phyloP scores from a whole-genome alignment of 345 rosid genomes.

The Aquilaria sinensis region DNA sequence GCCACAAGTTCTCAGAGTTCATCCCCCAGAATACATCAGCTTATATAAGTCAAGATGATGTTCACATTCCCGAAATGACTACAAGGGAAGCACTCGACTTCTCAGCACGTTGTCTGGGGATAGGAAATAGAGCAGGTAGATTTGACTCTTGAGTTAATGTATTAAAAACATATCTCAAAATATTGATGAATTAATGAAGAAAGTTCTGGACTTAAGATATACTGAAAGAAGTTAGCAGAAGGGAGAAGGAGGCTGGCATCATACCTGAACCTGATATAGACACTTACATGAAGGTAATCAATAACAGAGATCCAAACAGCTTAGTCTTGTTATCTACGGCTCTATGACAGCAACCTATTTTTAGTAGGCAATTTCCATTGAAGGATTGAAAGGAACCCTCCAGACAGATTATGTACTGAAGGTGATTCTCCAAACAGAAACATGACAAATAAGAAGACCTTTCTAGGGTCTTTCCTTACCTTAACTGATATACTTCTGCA shows the following conservation, averaged over 20 bases:
- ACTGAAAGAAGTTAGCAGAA: slow-evolving; percentile 31
- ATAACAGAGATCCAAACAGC: not conserved
- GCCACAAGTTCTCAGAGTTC: slow-evolving; percentile 45
- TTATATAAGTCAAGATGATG: slow-evolving; percentile 60
- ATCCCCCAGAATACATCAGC: slow-evolving; percentile 57
- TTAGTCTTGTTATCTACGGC: not conserved
- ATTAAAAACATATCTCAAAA: not conserved
- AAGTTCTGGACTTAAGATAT: slow-evolving; percentile 17
- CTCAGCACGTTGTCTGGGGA: slow-evolving; percentile 55
- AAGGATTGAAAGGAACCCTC: slow-evolving; percentile 33
- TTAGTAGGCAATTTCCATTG: slow-evolving; percentile 40
- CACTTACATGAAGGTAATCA: slow-evolving; percentile 46
- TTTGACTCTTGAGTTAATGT: not conserved
- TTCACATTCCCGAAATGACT: slow-evolving; percentile 59
- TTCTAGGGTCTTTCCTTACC: too few species aligned
- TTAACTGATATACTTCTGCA: not conserved
- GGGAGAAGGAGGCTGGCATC: slow-evolving; percentile 43
- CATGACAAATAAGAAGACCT: not conserved
- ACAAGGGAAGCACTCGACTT: slow-evolving; percentile 65
- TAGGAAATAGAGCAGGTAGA: slow-evolving; percentile 42
- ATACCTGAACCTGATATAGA: slow-evolving; percentile 44
- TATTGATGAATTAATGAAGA: not conserved
- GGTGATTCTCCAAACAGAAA: slow-evolving; percentile 19
- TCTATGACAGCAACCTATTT: not conserved
- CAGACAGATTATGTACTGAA: slow-evolving; percentile 55